Conservation (phyloP, 1,284 basidiomycete genomes). For the Boletus smithii region DNA sequence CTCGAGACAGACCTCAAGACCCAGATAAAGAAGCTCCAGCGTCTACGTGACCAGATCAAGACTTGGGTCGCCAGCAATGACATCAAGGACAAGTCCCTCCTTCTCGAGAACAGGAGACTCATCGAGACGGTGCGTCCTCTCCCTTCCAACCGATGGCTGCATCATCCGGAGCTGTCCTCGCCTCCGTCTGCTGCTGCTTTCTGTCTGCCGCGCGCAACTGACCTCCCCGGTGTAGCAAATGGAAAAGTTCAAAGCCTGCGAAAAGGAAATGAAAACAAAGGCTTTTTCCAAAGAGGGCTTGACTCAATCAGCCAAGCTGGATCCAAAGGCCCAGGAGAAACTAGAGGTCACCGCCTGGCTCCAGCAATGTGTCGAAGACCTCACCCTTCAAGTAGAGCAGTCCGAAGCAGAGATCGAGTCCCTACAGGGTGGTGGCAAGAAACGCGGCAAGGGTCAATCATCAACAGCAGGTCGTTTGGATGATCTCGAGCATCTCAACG, state of each 20-base stretch:
- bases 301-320: slow-evolving; percentile 90
- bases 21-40: slow-evolving; percentile 98
- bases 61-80: slow-evolving; percentile 98
- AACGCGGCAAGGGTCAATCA: slow-evolving; percentile 70
- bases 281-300: slow-evolving; percentile 99
- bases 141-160: no score
- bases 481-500: slow-evolving; percentile 87
- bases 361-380: slow-evolving; percentile 84
- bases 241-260: slow-evolving; percentile 99
- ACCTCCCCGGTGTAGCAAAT: slow-evolving; percentile 84
- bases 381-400: slow-evolving; percentile 89
- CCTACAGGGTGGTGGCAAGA: slow-evolving; percentile 79
- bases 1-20: slow-evolving; percentile 93
- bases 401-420: slow-evolving; percentile 95
- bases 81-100: slow-evolving; percentile 96
- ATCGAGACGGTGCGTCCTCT: slow-evolving; percentile 88
- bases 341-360: slow-evolving; percentile 88
- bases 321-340: slow-evolving; percentile 97
- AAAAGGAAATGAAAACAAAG: slow-evolving; percentile 99
- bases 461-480: slow-evolving; percentile 70
- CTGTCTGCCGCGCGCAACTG: slow-evolving; percentile 7
- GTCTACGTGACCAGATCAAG: slow-evolving; percentile 98
- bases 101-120: slow-evolving; percentile 91
- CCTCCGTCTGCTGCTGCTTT: no score
- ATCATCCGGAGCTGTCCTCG: no score